These are phyloP conservation scores for Talaromyces atroroseus DNA, from an alignment of 2,329 filamentous ascomycete species.

Conservation along the genomic window DNA sequence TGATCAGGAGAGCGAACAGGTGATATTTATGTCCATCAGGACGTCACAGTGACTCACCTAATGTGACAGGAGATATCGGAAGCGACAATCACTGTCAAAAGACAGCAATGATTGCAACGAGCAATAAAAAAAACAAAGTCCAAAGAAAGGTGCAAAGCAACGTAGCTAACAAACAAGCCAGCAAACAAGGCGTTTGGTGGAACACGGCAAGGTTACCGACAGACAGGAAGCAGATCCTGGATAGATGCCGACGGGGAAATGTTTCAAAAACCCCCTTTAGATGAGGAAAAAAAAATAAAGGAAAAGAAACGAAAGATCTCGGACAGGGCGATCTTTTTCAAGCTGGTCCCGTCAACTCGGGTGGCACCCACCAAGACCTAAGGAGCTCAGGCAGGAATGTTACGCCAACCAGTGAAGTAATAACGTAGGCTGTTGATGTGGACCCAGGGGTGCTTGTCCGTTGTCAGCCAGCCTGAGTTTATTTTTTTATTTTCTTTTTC, in stretches of 20 bases:
- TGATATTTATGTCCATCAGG: constrained; percentile 6
- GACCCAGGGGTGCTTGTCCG: not conserved
- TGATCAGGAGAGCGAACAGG: not conserved
- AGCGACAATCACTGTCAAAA: constrained; percentile 2
- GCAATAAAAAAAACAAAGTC: not conserved
- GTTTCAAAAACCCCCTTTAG: constrained; percentile 19
- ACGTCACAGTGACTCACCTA: constrained; percentile 4
- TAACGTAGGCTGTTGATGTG: constrained; percentile 7
- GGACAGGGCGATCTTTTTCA: constrained; percentile 31
- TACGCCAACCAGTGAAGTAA: constrained; percentile 18
- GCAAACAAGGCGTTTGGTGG: constrained; percentile 10
- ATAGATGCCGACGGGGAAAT: constrained; percentile 22
- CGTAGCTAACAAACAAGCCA: not conserved
- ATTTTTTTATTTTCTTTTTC: not conserved
- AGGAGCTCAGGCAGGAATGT: constrained; percentile 31
- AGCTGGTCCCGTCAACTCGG: constrained; percentile 17
- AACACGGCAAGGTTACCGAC: constrained; percentile 7
- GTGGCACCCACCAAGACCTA: constrained; percentile 11
- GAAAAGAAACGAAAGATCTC: constrained; percentile 14
- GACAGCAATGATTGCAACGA: not conserved
- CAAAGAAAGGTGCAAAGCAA: not conserved
- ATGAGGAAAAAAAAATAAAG: not conserved
- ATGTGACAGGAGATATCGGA: constrained; percentile 5
- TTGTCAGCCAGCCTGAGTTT: not conserved
- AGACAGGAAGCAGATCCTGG: not conserved